Base-by-base conservation (phyloP, 1,284 basidiomycete genomes). In the Trichosporon sp. region DNA sequence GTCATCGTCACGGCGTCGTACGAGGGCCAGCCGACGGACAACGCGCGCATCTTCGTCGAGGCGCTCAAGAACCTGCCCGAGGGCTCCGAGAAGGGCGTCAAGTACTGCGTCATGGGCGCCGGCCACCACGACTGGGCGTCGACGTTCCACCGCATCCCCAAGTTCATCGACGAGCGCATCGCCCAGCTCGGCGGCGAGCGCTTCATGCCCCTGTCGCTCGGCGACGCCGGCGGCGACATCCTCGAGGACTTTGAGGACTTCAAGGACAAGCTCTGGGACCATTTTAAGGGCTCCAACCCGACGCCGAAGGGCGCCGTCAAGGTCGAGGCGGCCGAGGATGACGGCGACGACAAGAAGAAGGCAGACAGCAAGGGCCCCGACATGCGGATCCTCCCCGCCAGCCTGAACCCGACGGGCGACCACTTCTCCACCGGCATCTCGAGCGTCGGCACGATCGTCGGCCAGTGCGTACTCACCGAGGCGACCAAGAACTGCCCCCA, bases 71-170 rank as follows among this genome's bases (percentile, higher is more conserved):
- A 60, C 51, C 29, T 62, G 31, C 65, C 64, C 42, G 34, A 34
- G 4, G 65, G 65, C 2, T 53, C 65, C 21, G 76, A 86, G 58
- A 74, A 77, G 8, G 82, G 82, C 42, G 83, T 86, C 21, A 79
- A 80, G 34, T 88, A 83, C 72, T 84, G 84, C 8, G 85, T 88
- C 32, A 87, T 88, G 70, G 87, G 87, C 1, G 87, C 86, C 64
- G 87, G 87, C 5, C 87, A 87, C 76, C 83, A 82, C 67, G 87
- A 87, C 74, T 88, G 87, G 87, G 83, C 81, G 23, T 75, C 81
- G 42, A 87, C 87, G 2, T 88, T 84, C 77, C 87, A 87, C 77
- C 79, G 82, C n/a, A 85, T 88, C 32, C 87, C 87, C 8, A 84
- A 65, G 64, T 73, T 85, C 3, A 79, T 86, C 70, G 86, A 87